A percentile compares a stretch with the other conserved stretches of the same genome.
These are phyloP conservation scores for Plenodomus tracheiphilus DNA, from an alignment of 2,329 filamentous ascomycete species.

Conservation along the genomic window DNA sequence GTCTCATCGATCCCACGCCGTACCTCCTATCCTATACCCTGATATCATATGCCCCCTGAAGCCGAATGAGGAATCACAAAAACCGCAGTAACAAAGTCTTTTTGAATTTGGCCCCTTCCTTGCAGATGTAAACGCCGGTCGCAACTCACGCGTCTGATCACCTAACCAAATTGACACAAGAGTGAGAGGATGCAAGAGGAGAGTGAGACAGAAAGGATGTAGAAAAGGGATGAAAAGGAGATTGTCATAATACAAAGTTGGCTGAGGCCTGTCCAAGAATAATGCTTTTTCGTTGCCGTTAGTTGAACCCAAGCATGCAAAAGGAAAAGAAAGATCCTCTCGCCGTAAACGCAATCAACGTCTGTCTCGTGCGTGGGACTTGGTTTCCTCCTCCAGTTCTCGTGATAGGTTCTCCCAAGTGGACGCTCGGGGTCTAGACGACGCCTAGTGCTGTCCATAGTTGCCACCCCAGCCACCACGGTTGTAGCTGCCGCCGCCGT, in stretches of 20 bases:
- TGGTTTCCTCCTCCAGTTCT: constrained; percentile 21
- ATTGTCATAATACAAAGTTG: constrained; percentile 40
- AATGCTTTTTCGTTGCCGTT: constrained; percentile 30
- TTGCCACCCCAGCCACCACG: constrained; percentile 56
- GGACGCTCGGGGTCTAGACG: background rate
- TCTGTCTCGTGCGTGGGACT: constrained; percentile 23
- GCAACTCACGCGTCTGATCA: constrained; percentile 22
- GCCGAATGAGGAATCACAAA: constrained; percentile 13
- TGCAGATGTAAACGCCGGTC: constrained; percentile 31
- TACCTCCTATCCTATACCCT: constrained; percentile 3
- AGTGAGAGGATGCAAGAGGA: constrained; percentile 41
- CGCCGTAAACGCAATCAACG: constrained; percentile 16
- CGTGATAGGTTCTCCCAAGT: constrained; percentile 1
- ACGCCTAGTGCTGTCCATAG: constrained; percentile 47
- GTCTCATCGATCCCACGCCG: background rate
- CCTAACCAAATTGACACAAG: constrained; percentile 19
- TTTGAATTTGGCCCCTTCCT: constrained; percentile 28
- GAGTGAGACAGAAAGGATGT: constrained; percentile 21
- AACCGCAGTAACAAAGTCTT: constrained; percentile 19
- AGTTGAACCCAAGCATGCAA: constrained; percentile 24
- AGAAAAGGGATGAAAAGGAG: constrained; percentile 27
- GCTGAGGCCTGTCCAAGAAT: constrained; percentile 26
- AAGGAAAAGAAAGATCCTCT: constrained; percentile 24
- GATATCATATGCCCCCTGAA: constrained; percentile 6
- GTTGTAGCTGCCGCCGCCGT: constrained; percentile 46